Conservation (phyloP, 768 basidiomycete species). For the Punctularia strigosozonata region DNA sequence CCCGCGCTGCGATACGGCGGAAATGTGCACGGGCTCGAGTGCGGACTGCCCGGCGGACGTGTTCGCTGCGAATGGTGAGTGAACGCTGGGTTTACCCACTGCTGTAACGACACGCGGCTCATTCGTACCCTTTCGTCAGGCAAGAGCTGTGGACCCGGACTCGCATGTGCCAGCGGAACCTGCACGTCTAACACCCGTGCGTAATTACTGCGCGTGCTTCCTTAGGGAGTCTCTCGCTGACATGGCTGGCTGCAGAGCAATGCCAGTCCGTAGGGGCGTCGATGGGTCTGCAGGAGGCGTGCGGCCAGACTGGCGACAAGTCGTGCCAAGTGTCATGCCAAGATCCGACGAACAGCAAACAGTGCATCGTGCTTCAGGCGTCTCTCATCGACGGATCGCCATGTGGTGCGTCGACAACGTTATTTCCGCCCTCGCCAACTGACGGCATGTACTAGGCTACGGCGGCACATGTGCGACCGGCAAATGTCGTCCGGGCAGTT, state of each 20-base stretch:
- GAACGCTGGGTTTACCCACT: neutral
- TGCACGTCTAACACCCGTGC: conserved; percentile 65
- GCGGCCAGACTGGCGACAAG: conserved; percentile 49
- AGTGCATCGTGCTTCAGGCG: conserved; percentile 62
- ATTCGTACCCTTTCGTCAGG: conserved; percentile 24
- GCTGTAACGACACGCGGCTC: no score
- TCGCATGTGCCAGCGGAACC: conserved; percentile 66
- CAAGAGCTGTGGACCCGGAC: conserved; percentile 50
- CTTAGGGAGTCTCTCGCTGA: conserved; percentile 6
- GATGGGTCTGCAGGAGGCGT: conserved; percentile 56
- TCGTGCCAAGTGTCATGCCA: conserved; percentile 74
- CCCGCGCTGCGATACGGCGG: conserved; percentile 52
- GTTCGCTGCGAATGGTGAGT: conserved; percentile 47
- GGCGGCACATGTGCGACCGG: conserved; percentile 59
- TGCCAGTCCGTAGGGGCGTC: conserved; percentile 63
- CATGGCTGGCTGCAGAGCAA: conserved; percentile 37
- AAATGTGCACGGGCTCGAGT: conserved; percentile 67
- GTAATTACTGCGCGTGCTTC: conserved; percentile 16
- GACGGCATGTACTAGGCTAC: conserved; percentile 33
- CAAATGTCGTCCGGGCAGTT: conserved; percentile 46
- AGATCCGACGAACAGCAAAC: conserved; percentile 46
- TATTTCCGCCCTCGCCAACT: conserved; percentile 7
- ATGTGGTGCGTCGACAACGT: conserved; percentile 43
- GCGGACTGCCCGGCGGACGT: conserved; percentile 60
- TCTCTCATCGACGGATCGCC: conserved; percentile 72